Percentiles rank a stretch among this genome's conserved stretches.
These are phyloP conservation scores for Coemansia sp. DNA, from an alignment of 192 early-diverging fungal genomes.

Conservation along the genomic window DNA sequence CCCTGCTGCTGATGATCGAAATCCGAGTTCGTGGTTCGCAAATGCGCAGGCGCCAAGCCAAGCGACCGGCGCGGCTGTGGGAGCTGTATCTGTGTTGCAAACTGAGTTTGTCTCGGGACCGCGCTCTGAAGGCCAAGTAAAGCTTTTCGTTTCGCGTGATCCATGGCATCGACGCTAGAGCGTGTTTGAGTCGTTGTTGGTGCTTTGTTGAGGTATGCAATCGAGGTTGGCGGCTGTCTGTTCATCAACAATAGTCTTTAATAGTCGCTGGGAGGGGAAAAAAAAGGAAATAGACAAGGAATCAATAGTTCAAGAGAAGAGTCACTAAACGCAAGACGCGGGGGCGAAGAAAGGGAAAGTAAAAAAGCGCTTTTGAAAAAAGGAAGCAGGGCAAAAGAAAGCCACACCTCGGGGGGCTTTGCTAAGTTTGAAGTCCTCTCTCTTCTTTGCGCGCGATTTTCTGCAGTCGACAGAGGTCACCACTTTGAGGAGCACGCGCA, in stretches of 20 bases:
- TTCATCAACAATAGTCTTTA: not conserved
- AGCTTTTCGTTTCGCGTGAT: constrained; percentile 8
- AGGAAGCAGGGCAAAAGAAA: not conserved
- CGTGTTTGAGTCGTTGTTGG: not conserved
- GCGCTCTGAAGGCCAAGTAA: not conserved
- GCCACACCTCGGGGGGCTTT: not conserved
- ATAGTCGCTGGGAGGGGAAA: constrained; percentile 4
- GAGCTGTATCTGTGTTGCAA: not conserved
- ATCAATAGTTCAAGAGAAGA: not conserved
- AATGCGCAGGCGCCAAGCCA: not conserved
- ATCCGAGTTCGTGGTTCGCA: constrained; percentile 1
- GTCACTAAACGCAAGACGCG: not conserved
- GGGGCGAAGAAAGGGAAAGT: not conserved
- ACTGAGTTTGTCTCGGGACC: not conserved
- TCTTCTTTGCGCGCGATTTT: not conserved
- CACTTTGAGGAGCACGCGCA: not conserved
- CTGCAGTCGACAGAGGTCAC: constrained; percentile 4
- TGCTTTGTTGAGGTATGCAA: constrained; percentile 35
- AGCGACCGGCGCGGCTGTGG: constrained; percentile 1
- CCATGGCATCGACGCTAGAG: constrained; percentile 14
- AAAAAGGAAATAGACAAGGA: not conserved
- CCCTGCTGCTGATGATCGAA: constrained; percentile 5
- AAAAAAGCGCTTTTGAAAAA: not conserved
- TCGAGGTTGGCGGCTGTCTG: constrained; percentile 21
- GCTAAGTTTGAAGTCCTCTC: not conserved